These are phyloP conservation scores for Caryopteris hybrid DNA, from an alignment of 305 asterid species.

Conservation along the genomic window DNA sequence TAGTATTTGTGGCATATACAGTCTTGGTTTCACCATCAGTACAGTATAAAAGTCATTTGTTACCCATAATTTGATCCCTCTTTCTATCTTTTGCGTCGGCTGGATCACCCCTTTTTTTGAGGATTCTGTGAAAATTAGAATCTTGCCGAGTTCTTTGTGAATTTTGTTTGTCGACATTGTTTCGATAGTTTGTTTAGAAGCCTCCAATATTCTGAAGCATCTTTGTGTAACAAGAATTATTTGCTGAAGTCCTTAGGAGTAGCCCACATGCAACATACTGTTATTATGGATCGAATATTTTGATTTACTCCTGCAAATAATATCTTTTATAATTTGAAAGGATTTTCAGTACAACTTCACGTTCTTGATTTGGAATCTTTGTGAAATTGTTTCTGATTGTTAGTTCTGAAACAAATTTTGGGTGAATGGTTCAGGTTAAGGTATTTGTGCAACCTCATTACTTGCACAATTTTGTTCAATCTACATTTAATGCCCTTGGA, in stretches of 20 bases:
- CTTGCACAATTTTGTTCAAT: conserved; percentile 84
- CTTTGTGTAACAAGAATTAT: conserved; percentile 2
- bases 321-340: background rate
- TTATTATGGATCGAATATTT: no score
- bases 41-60: background rate
- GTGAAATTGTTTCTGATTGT: background rate
- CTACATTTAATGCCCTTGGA: conserved; percentile 88
- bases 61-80: background rate
- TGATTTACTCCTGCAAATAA: background rate
- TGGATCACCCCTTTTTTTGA: background rate
- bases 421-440: conserved; percentile 65
- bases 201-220: background rate
- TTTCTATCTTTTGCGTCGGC: background rate
- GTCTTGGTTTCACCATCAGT: background rate
- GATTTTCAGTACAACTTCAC: background rate
- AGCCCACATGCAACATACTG: no score
- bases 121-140: background rate
- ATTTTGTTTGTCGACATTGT: background rate
- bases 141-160: background rate
- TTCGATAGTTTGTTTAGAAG: background rate
- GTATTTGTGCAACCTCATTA: conserved; percentile 84
- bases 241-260: background rate
- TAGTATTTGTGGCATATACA: no score
- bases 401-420: conserved; percentile 13
- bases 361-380: background rate